Evolutionary conservation across 2,329 filamentous ascomycete species (phyloP).

Genomic region (Myriosclerotinia curreyana): DNA sequence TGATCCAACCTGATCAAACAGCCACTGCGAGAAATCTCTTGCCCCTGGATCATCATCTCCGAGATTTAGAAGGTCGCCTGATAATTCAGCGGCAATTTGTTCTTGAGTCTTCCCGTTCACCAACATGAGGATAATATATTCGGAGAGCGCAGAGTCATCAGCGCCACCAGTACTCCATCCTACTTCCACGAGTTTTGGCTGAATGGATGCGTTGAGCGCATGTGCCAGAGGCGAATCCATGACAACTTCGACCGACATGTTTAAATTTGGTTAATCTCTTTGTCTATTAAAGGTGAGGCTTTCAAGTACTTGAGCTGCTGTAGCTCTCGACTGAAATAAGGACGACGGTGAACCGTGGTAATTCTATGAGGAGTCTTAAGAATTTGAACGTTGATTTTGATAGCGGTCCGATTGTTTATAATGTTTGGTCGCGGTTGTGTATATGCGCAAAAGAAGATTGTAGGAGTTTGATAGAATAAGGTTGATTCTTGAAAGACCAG

Average conservation of each 20-base stretch:
- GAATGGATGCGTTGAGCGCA: slow-evolving; percentile 76
- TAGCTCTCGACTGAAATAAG: slow-evolving; percentile 14
- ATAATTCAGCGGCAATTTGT: slow-evolving; percentile 83
- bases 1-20: slow-evolving; percentile 80
- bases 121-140: slow-evolving; percentile 97
- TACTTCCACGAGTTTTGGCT: slow-evolving; percentile 87
- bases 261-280: slow-evolving; percentile 35
- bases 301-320: slow-evolving; percentile 11
- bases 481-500: slow-evolving; percentile 15
- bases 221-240: slow-evolving; percentile 80
- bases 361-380: neutral
- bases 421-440: neutral
- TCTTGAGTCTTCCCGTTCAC: slow-evolving; percentile 91
- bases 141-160: slow-evolving; percentile 78
- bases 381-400: neutral
- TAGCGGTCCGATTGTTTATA: neutral
- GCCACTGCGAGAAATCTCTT: slow-evolving; percentile 81
- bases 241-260: slow-evolving; percentile 75
- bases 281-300: slow-evolving; percentile 22
- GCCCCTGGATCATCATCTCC: slow-evolving; percentile 79
- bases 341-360: neutral
- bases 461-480: slow-evolving; percentile 17
- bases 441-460: neutral
- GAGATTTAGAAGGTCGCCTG: slow-evolving; percentile 79
- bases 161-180: slow-evolving; percentile 81